Percentiles rank a stretch among this genome's conserved stretches.
Conservation (phyloP, 2,329 filamentous ascomycete genomes). For the Colletotrichum tamarilloi region DNA sequence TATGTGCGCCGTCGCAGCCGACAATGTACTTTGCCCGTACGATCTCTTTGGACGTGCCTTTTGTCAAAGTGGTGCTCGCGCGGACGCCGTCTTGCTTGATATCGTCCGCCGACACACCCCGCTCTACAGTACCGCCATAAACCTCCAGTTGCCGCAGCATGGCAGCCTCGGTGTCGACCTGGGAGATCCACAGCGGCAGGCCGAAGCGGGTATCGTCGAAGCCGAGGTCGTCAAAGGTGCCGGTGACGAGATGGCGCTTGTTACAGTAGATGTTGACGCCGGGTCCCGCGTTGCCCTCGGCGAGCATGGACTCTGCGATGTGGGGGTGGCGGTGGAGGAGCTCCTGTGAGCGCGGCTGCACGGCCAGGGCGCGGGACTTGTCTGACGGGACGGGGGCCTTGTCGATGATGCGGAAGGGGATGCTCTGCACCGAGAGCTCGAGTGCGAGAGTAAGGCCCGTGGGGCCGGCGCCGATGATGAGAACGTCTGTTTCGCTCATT, state of each 20-base stretch:
- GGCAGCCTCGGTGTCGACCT: slow-evolving; percentile 48
- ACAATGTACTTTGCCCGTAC: slow-evolving; percentile 53
- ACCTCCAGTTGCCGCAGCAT: slow-evolving; percentile 43
- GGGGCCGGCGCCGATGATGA: slow-evolving; percentile 51
- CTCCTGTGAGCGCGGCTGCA: slow-evolving; percentile 63
- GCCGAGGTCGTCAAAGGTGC: slow-evolving; percentile 46
- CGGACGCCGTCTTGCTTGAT: slow-evolving; percentile 44
- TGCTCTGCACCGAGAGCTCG: slow-evolving; percentile 43
- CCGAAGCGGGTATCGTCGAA: slow-evolving; percentile 45
- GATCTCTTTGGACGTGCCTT: slow-evolving; percentile 37
- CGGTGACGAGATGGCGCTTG: slow-evolving; percentile 42
- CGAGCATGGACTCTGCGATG: slow-evolving; percentile 48
- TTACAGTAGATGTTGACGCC: slow-evolving; percentile 52
- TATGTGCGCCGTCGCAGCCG: slow-evolving; percentile 60
- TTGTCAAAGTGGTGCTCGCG: slow-evolving; percentile 42
- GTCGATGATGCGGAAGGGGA: slow-evolving; percentile 53
- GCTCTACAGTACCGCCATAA: slow-evolving; percentile 43
- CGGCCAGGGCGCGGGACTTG: slow-evolving; percentile 54
- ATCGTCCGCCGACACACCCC: slow-evolving; percentile 42
- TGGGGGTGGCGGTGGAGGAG: slow-evolving; percentile 57
- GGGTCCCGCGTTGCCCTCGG: slow-evolving; percentile 48
- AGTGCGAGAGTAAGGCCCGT: slow-evolving; percentile 48
- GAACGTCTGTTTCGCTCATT: slow-evolving; percentile 37
- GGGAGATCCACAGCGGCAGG: slow-evolving; percentile 45
- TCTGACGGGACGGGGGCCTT: slow-evolving; percentile 44